Percentiles rank a stretch among this genome's conserved stretches.
Conservation (phyloP, 305 asterid species). For the Fraxinus xanthoxyloides region DNA sequence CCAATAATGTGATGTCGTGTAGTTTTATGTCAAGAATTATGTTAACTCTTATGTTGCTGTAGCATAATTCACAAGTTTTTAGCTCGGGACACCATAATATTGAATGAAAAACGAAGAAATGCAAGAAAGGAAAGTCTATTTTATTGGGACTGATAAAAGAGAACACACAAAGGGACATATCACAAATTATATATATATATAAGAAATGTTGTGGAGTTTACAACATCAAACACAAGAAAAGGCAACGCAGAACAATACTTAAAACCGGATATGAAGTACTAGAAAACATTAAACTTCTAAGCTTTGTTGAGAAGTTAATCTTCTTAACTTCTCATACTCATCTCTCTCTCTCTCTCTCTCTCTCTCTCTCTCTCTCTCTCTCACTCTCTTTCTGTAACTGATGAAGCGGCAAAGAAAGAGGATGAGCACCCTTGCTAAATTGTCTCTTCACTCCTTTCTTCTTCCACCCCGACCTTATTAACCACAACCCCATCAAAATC, state of each 20-base stretch:
- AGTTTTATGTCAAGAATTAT: too few relatives aligned
- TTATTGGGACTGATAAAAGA: not conserved
- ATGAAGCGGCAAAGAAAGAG: constrained; percentile 79
- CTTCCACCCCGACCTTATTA: constrained; percentile 32
- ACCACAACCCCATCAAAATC: constrained; percentile 18
- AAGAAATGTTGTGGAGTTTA: constrained; percentile 35
- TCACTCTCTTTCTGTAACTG: constrained; percentile 32
- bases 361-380: not conserved
- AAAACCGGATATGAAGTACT: constrained; percentile 12
- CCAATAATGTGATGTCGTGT: too few relatives aligned
- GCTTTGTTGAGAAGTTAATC: constrained; percentile 26
- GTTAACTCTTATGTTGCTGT: too few relatives aligned
- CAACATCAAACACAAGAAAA: constrained; percentile 38
- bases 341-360: not conserved
- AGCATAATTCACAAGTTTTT: not conserved
- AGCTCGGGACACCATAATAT: not conserved
- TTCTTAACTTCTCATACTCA: constrained; percentile 8
- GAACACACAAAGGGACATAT: not conserved
- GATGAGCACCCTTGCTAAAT: constrained; percentile 77
- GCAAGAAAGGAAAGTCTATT: not conserved
- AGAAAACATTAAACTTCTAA: not conserved
- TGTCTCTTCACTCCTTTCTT: constrained; percentile 64
- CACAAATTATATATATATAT: constrained; percentile 20
- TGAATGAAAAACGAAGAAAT: not conserved
- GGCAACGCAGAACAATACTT: not conserved